phyloP scores from a whole-genome alignment of 1,284 basidiomycete species.

The Cutaneotrichosporon mucoides region DNA sequence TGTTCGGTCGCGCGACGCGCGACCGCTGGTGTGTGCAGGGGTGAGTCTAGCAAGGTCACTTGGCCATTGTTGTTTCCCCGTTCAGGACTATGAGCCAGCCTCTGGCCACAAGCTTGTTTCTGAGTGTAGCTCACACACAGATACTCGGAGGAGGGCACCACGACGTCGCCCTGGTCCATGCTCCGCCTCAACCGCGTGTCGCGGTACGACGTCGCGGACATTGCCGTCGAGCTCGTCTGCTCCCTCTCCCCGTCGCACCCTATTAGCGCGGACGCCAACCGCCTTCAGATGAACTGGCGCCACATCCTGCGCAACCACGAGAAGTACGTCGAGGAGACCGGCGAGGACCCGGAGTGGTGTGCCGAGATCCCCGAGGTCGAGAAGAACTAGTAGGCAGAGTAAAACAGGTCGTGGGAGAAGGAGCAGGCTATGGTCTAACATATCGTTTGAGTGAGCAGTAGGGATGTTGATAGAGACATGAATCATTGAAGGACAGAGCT shows the following conservation, averaged over 20 bases:
- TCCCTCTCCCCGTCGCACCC: conserved; percentile 34
- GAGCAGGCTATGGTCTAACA: no score
- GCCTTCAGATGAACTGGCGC: conserved; percentile 44
- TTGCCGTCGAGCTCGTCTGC: conserved; percentile 47
- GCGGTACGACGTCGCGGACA: conserved; percentile 50
- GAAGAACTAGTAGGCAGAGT: neutral
- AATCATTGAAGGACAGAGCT: no score
- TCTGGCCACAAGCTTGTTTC: no score
- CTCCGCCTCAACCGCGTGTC: conserved; percentile 50
- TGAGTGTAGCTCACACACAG: neutral
- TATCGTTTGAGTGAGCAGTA: no score
- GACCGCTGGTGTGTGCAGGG: conserved; percentile 36
- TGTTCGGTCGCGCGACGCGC: conserved; percentile 45
- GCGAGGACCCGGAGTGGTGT: conserved; percentile 46
- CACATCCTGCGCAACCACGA: conserved; percentile 46
- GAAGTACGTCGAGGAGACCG: conserved; percentile 47
- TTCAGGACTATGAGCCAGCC: no score
- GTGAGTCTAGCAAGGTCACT: no score
- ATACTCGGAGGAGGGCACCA: conserved; percentile 52
- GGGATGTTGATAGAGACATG: no score
- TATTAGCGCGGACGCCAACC: conserved; percentile 44
- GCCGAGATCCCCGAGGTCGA: conserved; percentile 34
- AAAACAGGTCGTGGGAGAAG: no score
- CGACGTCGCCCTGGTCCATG: conserved; percentile 54
- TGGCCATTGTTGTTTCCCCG: no score